These are phyloP conservation scores for Marasmius sp. DNA, from an alignment of 1,284 basidiomycete species.

Conservation along the genomic window DNA sequence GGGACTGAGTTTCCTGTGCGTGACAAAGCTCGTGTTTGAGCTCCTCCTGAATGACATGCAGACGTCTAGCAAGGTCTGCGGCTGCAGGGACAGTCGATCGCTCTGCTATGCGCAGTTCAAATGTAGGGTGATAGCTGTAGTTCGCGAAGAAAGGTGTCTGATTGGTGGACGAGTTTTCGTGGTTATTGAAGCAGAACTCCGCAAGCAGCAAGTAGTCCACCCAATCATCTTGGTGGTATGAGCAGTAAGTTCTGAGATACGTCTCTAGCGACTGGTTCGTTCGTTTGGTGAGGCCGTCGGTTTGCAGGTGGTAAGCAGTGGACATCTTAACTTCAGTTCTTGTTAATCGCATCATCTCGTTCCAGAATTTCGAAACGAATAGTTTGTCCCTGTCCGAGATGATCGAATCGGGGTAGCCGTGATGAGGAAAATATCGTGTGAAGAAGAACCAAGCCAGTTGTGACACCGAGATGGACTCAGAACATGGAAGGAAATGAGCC, in stretches of 20 bases:
- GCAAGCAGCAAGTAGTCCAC: constrained; percentile 38
- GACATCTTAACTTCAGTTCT: constrained; percentile 25
- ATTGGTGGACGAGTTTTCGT: constrained; percentile 33
- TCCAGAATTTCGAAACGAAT: constrained; percentile 33
- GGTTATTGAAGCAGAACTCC: constrained; percentile 48
- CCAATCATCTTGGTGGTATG: constrained; percentile 48
- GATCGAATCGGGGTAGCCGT: background rate
- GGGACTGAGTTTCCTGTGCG: background rate
- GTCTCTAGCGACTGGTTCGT: constrained; percentile 43
- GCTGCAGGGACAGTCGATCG: constrained; percentile 7
- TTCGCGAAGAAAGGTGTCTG: constrained; percentile 31
- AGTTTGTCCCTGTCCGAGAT: constrained; percentile 27
- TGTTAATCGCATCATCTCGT: constrained; percentile 20
- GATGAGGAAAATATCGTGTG: background rate
- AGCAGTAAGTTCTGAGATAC: constrained; percentile 34
- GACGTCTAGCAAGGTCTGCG: background rate
- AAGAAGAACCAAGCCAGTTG: constrained; percentile 3
- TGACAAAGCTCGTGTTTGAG: background rate
- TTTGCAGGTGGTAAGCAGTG: constrained; percentile 30
- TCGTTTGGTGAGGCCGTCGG: constrained; percentile 39
- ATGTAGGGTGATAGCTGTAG: constrained; percentile 30
- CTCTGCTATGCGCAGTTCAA: constrained; percentile 24
- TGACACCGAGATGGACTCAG: constrained; percentile 17
- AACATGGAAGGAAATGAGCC: constrained; percentile 24
- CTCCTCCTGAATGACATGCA: background rate